These are phyloP conservation scores for Ascoidea asiatica DNA, from an alignment of 805 yeast genomes.

Conservation along the genomic window DNA sequence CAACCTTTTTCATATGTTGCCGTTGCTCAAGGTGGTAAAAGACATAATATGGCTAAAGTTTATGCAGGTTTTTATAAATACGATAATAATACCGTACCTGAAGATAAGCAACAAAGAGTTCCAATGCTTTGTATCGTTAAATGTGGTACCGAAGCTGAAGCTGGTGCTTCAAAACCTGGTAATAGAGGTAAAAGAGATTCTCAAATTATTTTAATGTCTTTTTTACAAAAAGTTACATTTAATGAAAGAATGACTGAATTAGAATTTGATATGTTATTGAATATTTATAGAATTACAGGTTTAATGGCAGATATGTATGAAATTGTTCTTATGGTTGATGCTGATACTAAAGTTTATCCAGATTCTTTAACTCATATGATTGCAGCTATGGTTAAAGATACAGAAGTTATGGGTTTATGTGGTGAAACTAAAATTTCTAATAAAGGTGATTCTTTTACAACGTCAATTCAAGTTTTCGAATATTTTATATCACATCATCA, in stretches of 20 bases:
- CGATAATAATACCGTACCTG: constrained; percentile 59
- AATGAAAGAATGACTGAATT: constrained; percentile 91
- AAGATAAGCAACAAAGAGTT: constrained; percentile 72
- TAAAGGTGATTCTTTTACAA: constrained; percentile 75
- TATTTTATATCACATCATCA: constrained; percentile 91
- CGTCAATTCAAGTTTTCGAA: constrained; percentile 87
- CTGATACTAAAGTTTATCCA: constrained; percentile 81
- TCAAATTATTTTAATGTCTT: constrained; percentile 81
- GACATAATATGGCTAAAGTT: constrained; percentile 97
- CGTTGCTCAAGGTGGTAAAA: constrained; percentile 84
- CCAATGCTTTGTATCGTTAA: constrained; percentile 72
- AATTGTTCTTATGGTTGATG: constrained; percentile 82
- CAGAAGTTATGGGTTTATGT: constrained; percentile 81
- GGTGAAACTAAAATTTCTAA: constrained; percentile 91
- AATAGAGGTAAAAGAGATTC: constrained; percentile 96
- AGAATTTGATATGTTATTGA: constrained; percentile 63
- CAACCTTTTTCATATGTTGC: constrained; percentile 83
- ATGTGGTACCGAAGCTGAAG: constrained; percentile 80
- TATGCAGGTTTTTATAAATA: constrained; percentile 90
- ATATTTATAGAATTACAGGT: constrained; percentile 76
- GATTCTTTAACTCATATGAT: constrained; percentile 83
- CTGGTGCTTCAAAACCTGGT: constrained; percentile 64
- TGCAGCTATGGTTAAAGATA: constrained; percentile 81
- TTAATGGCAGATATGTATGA: constrained; percentile 76
- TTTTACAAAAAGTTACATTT: constrained; percentile 74